These are phyloP conservation scores for Atalantia buxifolia DNA, from an alignment of 345 rosid species.

Conservation along the genomic window DNA sequence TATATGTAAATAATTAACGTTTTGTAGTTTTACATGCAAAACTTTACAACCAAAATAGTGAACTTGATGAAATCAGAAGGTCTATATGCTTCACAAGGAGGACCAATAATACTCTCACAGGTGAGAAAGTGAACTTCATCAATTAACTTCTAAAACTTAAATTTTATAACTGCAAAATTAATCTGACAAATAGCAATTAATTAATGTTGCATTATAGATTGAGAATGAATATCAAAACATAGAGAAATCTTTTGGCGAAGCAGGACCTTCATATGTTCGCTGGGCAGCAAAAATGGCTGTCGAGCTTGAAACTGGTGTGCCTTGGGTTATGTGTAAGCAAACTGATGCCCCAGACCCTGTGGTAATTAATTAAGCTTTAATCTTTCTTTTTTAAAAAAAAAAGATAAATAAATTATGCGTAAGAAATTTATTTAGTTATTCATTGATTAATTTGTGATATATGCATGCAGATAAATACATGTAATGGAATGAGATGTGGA, in stretches of 20 bases:
- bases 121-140: conserved; percentile 15
- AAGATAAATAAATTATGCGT: no score
- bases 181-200: background rate
- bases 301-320: conserved; percentile 72
- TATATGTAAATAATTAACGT: background rate
- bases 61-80: conserved; percentile 73
- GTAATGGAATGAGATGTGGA: conserved; percentile 89
- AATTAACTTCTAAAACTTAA: no score
- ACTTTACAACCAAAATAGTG: conserved; percentile 63
- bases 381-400: background rate
- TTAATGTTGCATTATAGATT: conserved; percentile 32
- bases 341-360: conserved; percentile 87
- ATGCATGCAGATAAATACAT: conserved; percentile 64
- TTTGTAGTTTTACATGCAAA: conserved; percentile 59
- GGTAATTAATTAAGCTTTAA: conserved; percentile 30
- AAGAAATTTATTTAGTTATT: background rate
- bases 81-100: conserved; percentile 86
- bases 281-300: conserved; percentile 91
- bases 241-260: conserved; percentile 45
- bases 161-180: background rate
- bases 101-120: conserved; percentile 96
- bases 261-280: conserved; percentile 54
- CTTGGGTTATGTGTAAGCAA: conserved; percentile 97
- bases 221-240: conserved; percentile 82
- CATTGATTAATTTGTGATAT: background rate